Percentiles rank a stretch among this genome's conserved stretches.
Evolutionary conservation across 345 rosid genomes (phyloP).

Genomic region (Bretschneidera sinensis): DNA sequence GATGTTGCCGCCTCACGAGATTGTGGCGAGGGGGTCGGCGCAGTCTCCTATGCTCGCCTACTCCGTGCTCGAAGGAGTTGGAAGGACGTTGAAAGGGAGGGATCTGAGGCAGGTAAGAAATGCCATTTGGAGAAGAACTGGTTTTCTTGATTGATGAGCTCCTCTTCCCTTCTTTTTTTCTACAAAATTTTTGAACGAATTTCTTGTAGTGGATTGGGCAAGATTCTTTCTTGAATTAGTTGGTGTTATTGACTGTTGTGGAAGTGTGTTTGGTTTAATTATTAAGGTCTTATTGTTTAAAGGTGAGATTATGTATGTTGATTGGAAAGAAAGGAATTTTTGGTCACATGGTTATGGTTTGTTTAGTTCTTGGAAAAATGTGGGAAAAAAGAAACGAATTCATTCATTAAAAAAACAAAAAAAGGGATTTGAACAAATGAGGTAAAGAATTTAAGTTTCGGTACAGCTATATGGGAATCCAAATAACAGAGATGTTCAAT

Average conservation of each 20-base stretch:
- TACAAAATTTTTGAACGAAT: not conserved
- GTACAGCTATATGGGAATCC: too few species aligned
- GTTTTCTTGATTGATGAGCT: conserved; percentile 63
- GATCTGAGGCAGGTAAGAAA: conserved; percentile 83
- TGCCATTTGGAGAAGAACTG: conserved; percentile 73
- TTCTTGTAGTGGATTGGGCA: not conserved
- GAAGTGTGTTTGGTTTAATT: not conserved
- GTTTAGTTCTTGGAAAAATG: not conserved
- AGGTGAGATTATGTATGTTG: not conserved
- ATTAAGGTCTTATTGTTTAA: not conserved
- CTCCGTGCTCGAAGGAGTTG: conserved; percentile 86
- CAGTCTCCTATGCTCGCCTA: conserved; percentile 49
- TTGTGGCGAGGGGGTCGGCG: conserved; percentile 62
- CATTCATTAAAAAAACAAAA: too few species aligned
- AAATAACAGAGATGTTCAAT: too few species aligned
- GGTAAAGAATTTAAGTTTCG: too few species aligned
- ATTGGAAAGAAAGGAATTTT: not conserved
- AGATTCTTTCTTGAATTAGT: not conserved
- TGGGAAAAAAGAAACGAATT: too few species aligned
- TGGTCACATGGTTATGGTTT: not conserved
- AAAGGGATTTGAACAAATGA: too few species aligned
- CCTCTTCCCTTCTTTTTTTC: not conserved
- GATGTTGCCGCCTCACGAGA: conserved; percentile 90
- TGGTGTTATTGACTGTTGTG: not conserved
- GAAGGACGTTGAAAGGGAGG: conserved; percentile 88